Base-by-base conservation (phyloP, 495 filamentous ascomycete genomes). In the Delitschia confertaspora region DNA sequence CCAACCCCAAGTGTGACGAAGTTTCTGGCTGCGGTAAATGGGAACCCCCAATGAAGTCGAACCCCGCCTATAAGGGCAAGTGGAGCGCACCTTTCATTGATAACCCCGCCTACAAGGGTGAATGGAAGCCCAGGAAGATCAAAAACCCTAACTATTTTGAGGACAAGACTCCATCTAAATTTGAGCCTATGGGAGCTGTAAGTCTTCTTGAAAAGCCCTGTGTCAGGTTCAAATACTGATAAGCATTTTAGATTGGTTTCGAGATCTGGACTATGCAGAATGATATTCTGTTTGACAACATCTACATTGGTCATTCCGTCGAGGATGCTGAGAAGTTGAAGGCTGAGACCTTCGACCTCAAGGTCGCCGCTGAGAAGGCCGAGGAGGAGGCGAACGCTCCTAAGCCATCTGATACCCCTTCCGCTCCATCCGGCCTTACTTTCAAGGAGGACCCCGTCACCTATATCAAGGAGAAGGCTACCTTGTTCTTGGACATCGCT, bases 191-290 rank as follows among this genome's bases (percentile, higher is more conserved):
- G 66, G 93, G 93, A 51, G 93, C 88, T 71, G 80, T 87, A 73
- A 78, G 82, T 80, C 25, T 32, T 19, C 1, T 23, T 53, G 36
- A 0, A 23, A 3, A 38, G 21, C 9, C 14, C 36, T 7, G 18
- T 30, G 16, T 6, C n/a, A 24, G 20, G 19, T 19, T 27, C 30
- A 43, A 8, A 51, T 60, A 47, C 23, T 46, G 24, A 38, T 16
- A 6, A 10, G 11, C 35, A 6, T 25, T 40, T 29, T 59, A 86
- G 80, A 85, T 95, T 70, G 89, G 91, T 56, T 95, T 95, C 57
- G 93, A 96, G 69, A 85, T 98, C 69, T 98, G 91, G 91, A 96
- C 93, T 57, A 98, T 98, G 91, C 91, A 95, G 63, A 93, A 80
- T 66, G 84, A 95, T 65, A 95, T 96, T 52, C 80, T 95, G 56